These are phyloP conservation scores for Bonia amplexicaulis DNA, from an alignment of 176 grass and related monocot species.

Conservation along the genomic window DNA sequence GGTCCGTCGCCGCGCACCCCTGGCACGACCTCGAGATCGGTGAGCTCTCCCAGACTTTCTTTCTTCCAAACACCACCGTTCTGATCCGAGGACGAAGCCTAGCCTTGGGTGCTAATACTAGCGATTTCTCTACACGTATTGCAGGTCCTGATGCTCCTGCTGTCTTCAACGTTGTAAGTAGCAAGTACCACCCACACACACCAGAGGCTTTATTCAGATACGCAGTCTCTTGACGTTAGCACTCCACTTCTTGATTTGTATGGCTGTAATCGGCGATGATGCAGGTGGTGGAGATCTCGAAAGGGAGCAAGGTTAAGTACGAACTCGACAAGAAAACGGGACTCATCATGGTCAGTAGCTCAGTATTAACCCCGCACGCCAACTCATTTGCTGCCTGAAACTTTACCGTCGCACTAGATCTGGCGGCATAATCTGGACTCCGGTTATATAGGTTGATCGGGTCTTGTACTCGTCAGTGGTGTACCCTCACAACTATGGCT, in stretches of 20 bases:
- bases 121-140: background rate
- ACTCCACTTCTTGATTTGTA: background rate
- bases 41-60: background rate
- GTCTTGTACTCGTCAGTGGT: conserved; percentile 72
- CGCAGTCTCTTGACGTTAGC: background rate
- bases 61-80: background rate
- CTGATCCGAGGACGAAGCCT: background rate
- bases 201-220: background rate
- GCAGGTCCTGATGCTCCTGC: conserved; percentile 57
- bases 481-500: conserved; percentile 75
- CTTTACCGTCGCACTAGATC: background rate
- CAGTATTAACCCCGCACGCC: background rate
- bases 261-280: background rate
- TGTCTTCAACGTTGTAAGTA: conserved; percentile 67
- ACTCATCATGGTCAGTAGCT: conserved; percentile 47
- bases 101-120: background rate
- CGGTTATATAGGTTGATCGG: conserved; percentile 44
- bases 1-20: conserved; percentile 91
- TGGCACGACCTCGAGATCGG: background rate
- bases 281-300: conserved; percentile 65
- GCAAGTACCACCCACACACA: background rate
- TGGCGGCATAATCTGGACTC: background rate
- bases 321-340: conserved; percentile 74
- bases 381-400: background rate
- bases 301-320: conserved; percentile 41